Conservation (phyloP, 2,329 filamentous ascomycete genomes). For the Ophiostoma himal-ulmi region DNA sequence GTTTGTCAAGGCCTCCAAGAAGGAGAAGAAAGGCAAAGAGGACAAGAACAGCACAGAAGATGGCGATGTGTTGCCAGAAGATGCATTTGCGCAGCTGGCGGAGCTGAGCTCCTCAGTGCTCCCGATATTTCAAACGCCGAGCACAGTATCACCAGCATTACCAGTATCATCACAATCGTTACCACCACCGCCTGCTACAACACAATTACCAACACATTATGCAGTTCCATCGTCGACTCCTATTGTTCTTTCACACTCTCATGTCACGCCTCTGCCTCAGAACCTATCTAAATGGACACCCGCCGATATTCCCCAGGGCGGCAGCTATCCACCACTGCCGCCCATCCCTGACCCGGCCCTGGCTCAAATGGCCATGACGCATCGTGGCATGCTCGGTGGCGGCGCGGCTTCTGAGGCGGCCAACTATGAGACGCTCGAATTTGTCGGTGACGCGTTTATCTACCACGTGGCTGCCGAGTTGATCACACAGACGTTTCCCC, state of each 20-base stretch:
- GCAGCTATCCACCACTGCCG: constrained; percentile 53
- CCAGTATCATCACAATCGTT: neutral
- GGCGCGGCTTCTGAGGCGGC: constrained; percentile 30
- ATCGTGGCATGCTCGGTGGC: constrained; percentile 43
- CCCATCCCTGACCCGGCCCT: constrained; percentile 53
- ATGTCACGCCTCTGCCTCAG: neutral
- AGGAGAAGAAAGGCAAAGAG: constrained; percentile 22
- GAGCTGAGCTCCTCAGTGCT: constrained; percentile 17
- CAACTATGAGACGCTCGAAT: constrained; percentile 79
- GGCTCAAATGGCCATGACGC: constrained; percentile 60
- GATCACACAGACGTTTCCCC: constrained; percentile 64
- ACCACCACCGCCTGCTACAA: neutral
- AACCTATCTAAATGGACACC: constrained; percentile 39
- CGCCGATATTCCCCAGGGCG: constrained; percentile 40
- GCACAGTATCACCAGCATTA: neutral
- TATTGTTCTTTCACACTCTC: neutral
- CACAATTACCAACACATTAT: neutral
- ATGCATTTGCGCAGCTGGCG: constrained; percentile 24
- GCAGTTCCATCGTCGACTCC: neutral
- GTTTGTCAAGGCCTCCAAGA: constrained; percentile 36
- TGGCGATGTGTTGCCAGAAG: neutral
- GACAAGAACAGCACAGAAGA: neutral
- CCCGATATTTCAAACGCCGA: neutral
- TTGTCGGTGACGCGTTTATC: constrained; percentile 79
- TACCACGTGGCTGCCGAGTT: constrained; percentile 65